Evolutionary conservation across 257 asterid species (phyloP).

Genomic region (Solanum verrucosum): DNA sequence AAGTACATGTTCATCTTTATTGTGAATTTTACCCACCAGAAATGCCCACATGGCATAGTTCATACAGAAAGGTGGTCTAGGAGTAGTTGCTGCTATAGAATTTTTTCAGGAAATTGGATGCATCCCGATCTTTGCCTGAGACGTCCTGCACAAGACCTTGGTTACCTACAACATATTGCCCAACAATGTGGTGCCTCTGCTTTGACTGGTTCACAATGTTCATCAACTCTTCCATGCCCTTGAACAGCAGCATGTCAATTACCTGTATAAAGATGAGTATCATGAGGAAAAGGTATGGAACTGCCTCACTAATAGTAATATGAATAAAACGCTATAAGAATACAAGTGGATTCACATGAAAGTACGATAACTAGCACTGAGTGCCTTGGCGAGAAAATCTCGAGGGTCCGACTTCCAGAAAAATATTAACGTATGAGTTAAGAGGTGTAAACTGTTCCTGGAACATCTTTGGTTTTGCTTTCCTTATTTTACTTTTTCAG

Average conservation of each 20-base stretch:
- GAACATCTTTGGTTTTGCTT: not conserved
- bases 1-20: not conserved
- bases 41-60: not conserved
- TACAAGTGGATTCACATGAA: not conserved
- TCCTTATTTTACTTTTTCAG: not conserved
- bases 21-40: not conserved
- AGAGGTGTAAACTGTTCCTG: not conserved
- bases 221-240: constrained; percentile 75
- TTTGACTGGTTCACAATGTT: constrained; percentile 76
- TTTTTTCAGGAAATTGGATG: constrained; percentile 52
- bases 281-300: not conserved
- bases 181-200: constrained; percentile 91
- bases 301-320: not conserved
- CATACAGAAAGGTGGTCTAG: not conserved
- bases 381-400: not conserved
- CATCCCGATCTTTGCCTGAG: constrained; percentile 39
- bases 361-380: not conserved
- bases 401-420: not conserved
- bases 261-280: constrained; percentile 34
- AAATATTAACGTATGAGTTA: not conserved
- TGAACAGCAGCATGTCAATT: constrained; percentile 80
- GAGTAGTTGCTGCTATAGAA: constrained; percentile 75
- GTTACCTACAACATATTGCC: constrained; percentile 62
- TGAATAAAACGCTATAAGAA: not conserved
- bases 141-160: constrained; percentile 33